Percentiles rank a stretch among this genome's conserved stretches.
phyloP scores from a whole-genome alignment of 176 grass and related monocot species.

The Oryza officinalis region DNA sequence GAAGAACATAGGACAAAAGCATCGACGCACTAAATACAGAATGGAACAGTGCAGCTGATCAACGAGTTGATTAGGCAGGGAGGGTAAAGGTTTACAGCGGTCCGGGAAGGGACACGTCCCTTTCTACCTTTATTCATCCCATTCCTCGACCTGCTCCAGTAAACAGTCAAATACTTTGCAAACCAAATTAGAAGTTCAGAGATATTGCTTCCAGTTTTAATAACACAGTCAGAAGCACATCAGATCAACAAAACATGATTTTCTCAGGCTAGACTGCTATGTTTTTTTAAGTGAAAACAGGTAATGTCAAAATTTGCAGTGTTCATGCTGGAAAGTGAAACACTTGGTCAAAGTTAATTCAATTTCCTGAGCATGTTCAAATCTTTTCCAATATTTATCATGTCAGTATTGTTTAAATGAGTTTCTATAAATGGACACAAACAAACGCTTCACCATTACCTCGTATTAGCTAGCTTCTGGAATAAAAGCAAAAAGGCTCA shows the following conservation, averaged over 20 bases:
- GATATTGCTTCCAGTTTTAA: not conserved
- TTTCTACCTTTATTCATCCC: constrained; percentile 69
- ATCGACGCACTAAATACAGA: constrained; percentile 35
- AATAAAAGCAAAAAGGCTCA: not conserved
- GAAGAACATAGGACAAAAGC: constrained; percentile 40
- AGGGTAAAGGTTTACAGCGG: constrained; percentile 51
- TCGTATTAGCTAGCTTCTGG: not conserved
- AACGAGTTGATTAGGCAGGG: constrained; percentile 21
- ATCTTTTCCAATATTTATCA: constrained; percentile 1
- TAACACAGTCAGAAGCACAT: not conserved
- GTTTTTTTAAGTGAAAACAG: not conserved
- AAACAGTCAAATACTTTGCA: not conserved
- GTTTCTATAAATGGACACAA: not conserved
- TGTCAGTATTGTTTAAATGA: not conserved
- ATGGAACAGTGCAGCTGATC: constrained; percentile 35
- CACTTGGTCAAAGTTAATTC: not conserved
- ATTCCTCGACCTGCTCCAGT: constrained; percentile 55
- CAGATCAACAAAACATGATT: not conserved
- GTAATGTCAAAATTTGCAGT: not conserved
- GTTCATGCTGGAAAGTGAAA: not conserved
- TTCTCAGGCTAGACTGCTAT: not conserved
- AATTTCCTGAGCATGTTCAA: not conserved
- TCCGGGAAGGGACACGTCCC: constrained; percentile 52
- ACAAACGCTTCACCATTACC: not conserved
- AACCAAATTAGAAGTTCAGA: not conserved